These are phyloP conservation scores for Apocynum venetum DNA, from an alignment of 257 asterid genomes.

Conservation along the genomic window DNA sequence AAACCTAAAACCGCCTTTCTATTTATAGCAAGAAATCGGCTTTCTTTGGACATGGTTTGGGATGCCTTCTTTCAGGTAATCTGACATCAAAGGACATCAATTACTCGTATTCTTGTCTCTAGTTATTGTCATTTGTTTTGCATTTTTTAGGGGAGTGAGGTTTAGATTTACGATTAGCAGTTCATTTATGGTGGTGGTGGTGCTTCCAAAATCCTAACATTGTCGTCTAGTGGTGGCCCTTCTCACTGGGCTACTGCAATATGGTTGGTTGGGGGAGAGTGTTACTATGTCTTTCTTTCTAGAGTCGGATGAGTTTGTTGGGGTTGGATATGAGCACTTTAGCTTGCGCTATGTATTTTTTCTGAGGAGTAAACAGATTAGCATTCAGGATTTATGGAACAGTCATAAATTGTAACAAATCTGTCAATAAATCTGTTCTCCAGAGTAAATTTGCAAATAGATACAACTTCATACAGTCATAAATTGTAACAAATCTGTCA, in stretches of 20 bases:
- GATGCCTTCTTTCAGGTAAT: constrained; percentile 78
- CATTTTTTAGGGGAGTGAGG: background rate
- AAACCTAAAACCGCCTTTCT: constrained; percentile 76
- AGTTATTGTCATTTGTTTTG: background rate
- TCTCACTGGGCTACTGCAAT: background rate
- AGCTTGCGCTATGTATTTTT: too few relatives aligned
- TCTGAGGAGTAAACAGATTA: background rate
- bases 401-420: background rate
- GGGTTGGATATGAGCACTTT: background rate
- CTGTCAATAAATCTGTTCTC: background rate
- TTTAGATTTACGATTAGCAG: background rate
- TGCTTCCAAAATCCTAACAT: background rate
- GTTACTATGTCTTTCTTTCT: background rate
- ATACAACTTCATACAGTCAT: background rate
- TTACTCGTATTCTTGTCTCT: background rate
- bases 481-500: background rate
- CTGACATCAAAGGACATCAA: background rate
- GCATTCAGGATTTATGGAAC: background rate
- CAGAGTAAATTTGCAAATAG: too few relatives aligned
- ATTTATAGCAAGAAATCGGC: constrained; percentile 86
- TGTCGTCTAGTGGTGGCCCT: background rate
- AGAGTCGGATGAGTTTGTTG: background rate
- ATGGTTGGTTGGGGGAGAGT: background rate
- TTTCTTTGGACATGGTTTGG: constrained; percentile 79
- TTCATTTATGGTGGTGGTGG: background rate